These are phyloP conservation scores for Ophiostoma sp. DNA, from an alignment of 2,329 filamentous ascomycete genomes.

Conservation along the genomic window DNA sequence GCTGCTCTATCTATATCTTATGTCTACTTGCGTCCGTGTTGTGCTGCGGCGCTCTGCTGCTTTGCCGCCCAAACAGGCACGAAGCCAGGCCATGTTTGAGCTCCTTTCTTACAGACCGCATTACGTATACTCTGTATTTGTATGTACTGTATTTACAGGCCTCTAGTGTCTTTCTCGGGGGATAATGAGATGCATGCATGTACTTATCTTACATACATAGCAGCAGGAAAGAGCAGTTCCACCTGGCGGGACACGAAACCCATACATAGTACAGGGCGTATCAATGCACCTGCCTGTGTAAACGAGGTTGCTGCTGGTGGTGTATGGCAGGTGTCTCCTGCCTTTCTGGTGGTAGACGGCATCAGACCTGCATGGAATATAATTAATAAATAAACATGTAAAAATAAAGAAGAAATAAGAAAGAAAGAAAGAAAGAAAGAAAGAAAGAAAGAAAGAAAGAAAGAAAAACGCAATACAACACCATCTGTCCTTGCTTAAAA, in stretches of 20 bases:
- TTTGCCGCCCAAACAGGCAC: slow-evolving; percentile 1
- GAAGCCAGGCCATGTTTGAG: slow-evolving; percentile 8
- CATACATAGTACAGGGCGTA: slow-evolving; percentile 10
- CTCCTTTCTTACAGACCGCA: slow-evolving; percentile 7
- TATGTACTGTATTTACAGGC: neutral
- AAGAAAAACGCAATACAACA: slow-evolving; percentile 1
- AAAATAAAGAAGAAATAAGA: neutral
- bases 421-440: neutral
- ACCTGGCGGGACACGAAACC: slow-evolving; percentile 6
- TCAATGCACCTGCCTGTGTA: slow-evolving; percentile 7
- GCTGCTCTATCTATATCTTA: neutral
- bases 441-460: slow-evolving; percentile 7
- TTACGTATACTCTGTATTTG: neutral
- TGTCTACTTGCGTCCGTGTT: neutral
- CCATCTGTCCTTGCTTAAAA: neutral
- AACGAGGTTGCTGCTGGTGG: neutral
- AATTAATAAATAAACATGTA: neutral
- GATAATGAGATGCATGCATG: too few relatives aligned
- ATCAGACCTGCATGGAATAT: neutral
- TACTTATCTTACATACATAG: too few relatives aligned
- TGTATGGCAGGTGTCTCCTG: neutral
- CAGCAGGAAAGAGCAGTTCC: neutral
- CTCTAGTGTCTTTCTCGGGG: too few relatives aligned
- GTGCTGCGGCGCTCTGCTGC: neutral
- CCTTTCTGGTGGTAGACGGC: neutral